Evolutionary conservation across 495 filamentous ascomycete genomes (phyloP).

Genomic region (Friedmanniomyces simplex): DNA sequence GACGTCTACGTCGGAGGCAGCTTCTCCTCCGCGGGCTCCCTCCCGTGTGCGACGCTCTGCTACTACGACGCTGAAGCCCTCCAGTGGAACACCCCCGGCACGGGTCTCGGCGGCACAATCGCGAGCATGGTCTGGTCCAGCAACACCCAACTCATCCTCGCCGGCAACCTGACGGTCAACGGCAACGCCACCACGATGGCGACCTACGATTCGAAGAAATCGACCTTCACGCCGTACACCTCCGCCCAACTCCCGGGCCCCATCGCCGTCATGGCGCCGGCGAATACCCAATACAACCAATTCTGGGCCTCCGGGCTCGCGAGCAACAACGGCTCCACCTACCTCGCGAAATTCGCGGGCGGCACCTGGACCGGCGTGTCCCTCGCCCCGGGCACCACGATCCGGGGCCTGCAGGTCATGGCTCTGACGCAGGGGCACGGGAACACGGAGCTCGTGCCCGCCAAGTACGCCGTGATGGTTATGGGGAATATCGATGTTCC

Average conservation of each 20-base stretch:
- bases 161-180: conserved; percentile 62
- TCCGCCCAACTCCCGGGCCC: conserved; percentile 66
- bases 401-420: conserved; percentile 74
- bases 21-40: conserved; percentile 70
- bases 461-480: conserved; percentile 63
- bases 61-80: conserved; percentile 53
- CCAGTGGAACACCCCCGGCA: conserved; percentile 71
- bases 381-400: conserved; percentile 51
- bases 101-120: conserved; percentile 56
- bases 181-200: conserved; percentile 57
- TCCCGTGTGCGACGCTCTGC: conserved; percentile 74
- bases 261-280: conserved; percentile 64
- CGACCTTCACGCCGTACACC: conserved; percentile 54
- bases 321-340: conserved; percentile 54
- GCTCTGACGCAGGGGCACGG: conserved; percentile 55
- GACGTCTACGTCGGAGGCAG: conserved; percentile 79
- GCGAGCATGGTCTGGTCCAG: conserved; percentile 64
- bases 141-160: conserved; percentile 57
- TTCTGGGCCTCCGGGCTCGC: conserved; percentile 71
- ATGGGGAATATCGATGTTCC: conserved; percentile 69
- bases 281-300: conserved; percentile 50
- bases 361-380: conserved; percentile 47
- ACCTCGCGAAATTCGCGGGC: conserved; percentile 61
- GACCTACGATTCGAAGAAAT: conserved; percentile 51
- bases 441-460: conserved; percentile 48